Evolutionary conservation across 2,329 filamentous ascomycete genomes (phyloP).

Genomic region (Gaeumannomyces tritici): DNA sequence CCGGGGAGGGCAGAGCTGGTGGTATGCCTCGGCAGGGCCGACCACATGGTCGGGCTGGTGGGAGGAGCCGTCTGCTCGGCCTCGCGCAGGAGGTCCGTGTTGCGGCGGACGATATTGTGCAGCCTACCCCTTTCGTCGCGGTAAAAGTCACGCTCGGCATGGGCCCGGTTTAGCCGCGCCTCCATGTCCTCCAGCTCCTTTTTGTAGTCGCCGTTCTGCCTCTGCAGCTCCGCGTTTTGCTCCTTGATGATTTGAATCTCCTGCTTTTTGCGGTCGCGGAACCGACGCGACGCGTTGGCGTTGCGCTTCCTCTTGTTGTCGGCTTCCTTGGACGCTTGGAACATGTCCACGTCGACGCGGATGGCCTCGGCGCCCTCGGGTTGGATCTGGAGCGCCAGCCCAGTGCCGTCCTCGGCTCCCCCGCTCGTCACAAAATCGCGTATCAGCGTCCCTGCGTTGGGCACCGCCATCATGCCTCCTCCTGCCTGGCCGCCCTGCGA

Average conservation of each 20-base stretch:
- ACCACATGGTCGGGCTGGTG: slow-evolving; percentile 12
- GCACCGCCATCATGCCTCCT: not conserved
- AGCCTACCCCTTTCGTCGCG: slow-evolving; percentile 63
- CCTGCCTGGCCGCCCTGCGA: not conserved
- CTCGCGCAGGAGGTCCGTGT: slow-evolving; percentile 44
- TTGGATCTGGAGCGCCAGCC: slow-evolving; percentile 16
- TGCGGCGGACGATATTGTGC: slow-evolving; percentile 52
- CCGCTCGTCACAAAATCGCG: slow-evolving; percentile 1
- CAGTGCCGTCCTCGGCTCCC: not conserved
- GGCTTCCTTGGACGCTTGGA: slow-evolving; percentile 71
- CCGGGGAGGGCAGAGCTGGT: slow-evolving; percentile 11
- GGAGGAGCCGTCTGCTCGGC: slow-evolving; percentile 42
- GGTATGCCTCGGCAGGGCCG: not conserved
- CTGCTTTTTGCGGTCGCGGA: slow-evolving; percentile 73
- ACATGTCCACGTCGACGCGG: slow-evolving; percentile 64
- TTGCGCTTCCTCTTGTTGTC: slow-evolving; percentile 82
- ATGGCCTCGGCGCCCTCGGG: slow-evolving; percentile 32
- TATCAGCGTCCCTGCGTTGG: not conserved
- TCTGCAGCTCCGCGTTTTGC: slow-evolving; percentile 61
- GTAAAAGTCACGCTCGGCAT: slow-evolving; percentile 61
- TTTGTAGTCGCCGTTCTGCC: slow-evolving; percentile 57
- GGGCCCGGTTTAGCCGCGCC: slow-evolving; percentile 18
- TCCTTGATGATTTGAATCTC: slow-evolving; percentile 38
- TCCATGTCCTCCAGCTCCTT: slow-evolving; percentile 30
- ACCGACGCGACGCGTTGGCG: slow-evolving; percentile 75